Evolutionary conservation across 2,329 filamentous ascomycete species (phyloP).

Genomic region (Trichoderma sp.): DNA sequence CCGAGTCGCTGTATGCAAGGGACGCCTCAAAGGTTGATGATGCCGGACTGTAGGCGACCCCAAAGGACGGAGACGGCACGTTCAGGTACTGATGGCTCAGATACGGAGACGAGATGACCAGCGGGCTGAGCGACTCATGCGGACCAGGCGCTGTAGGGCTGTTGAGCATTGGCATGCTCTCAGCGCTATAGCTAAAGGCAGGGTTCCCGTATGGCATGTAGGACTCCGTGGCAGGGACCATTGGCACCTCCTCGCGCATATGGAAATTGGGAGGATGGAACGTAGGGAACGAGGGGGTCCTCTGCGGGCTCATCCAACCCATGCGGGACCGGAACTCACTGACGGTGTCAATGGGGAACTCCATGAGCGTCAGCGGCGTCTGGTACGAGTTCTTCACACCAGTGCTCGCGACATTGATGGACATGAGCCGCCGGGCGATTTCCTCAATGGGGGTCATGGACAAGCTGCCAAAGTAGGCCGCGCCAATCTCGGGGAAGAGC

Average conservation of each 20-base stretch:
- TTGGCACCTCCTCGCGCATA: constrained; percentile 47
- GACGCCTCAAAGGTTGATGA: constrained; percentile 65
- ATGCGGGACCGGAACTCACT: constrained; percentile 68
- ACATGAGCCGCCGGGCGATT: constrained; percentile 74
- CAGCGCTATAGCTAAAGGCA: constrained; percentile 64
- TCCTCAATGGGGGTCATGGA: constrained; percentile 81
- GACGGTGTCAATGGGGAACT: constrained; percentile 70
- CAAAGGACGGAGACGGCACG: constrained; percentile 63
- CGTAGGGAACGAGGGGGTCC: constrained; percentile 62
- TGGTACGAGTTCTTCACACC: constrained; percentile 58
- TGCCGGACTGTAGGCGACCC: constrained; percentile 60
- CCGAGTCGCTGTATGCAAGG: constrained; percentile 62
- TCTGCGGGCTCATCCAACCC: constrained; percentile 63
- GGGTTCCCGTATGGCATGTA: constrained; percentile 59
- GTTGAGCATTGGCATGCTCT: constrained; percentile 59
- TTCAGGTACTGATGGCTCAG: constrained; percentile 59
- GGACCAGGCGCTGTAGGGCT: constrained; percentile 46
- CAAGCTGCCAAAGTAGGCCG: constrained; percentile 82
- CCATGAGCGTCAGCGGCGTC: constrained; percentile 67
- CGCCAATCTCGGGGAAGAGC: constrained; percentile 87
- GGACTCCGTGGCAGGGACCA: constrained; percentile 43
- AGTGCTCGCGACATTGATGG: constrained; percentile 62
- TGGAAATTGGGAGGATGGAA: constrained; percentile 58
- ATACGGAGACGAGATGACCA: constrained; percentile 59
- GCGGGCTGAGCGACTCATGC: constrained; percentile 52